Conservation (phyloP, 129 eudicot genomes). For the Tanacetum coccineum region DNA sequence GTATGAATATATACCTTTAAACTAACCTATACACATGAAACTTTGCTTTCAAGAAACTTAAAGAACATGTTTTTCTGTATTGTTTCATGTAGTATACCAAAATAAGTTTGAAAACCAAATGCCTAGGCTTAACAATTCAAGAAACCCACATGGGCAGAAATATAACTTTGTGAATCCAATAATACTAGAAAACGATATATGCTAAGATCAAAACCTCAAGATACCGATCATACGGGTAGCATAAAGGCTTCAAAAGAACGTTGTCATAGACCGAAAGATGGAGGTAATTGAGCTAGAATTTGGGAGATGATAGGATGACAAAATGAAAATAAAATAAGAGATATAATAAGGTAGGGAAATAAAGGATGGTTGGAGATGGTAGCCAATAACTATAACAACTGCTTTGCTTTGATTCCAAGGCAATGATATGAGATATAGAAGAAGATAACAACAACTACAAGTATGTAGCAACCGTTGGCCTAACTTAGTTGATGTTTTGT, state of each 20-base stretch:
- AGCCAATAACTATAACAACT: constrained; percentile 69
- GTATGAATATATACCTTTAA: constrained; percentile 19
- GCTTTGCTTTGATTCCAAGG: constrained; percentile 78
- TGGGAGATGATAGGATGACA: constrained; percentile 13
- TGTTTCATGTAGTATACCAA: constrained; percentile 5
- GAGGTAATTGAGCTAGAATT: not conserved
- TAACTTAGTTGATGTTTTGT: constrained; percentile 42
- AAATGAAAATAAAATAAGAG: constrained; percentile 11
- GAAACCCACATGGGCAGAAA: constrained; percentile 1
- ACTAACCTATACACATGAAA: constrained; percentile 20
- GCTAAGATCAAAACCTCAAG: not conserved
- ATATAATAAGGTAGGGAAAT: constrained; percentile 28
- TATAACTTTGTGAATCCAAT: not conserved
- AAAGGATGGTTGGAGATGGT: constrained; percentile 74
- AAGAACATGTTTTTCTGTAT: constrained; percentile 20
- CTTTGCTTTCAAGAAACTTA: constrained; percentile 28
- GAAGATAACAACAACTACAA: constrained; percentile 15
- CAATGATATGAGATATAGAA: constrained; percentile 33
- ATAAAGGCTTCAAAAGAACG: not conserved
- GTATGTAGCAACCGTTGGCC: constrained; percentile 67
- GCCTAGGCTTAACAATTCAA: constrained; percentile 9
- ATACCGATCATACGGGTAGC: not conserved
- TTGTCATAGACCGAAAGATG: not conserved
- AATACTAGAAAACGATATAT: too few relatives aligned
- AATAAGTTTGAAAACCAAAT: constrained; percentile 2